A percentile compares a stretch with the other conserved stretches of the same genome.
These are phyloP conservation scores for Pseudocercospora fuligena DNA, from an alignment of 2,329 filamentous ascomycete species.

Conservation along the genomic window DNA sequence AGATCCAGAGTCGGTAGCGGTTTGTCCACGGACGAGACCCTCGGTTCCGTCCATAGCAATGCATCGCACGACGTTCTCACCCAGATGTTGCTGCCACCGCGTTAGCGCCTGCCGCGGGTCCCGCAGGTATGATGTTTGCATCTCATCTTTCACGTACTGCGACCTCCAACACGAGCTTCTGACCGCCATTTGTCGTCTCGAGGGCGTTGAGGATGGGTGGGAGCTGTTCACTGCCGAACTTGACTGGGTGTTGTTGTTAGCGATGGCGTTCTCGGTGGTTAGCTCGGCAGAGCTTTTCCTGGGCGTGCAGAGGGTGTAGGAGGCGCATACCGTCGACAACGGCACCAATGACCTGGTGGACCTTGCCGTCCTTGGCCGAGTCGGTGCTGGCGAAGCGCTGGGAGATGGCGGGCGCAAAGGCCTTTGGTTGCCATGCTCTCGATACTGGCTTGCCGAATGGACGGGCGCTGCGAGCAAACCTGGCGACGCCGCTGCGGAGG, in stretches of 20 bases:
- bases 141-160: constrained; percentile 67
- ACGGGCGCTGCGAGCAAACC: constrained; percentile 61
- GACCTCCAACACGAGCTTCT: constrained; percentile 96
- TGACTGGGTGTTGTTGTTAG: constrained; percentile 65
- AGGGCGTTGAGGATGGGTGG: constrained; percentile 98
- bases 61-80: constrained; percentile 97
- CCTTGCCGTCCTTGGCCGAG: constrained; percentile 63
- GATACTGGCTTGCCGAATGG: constrained; percentile 62
- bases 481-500: constrained; percentile 65
- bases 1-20: constrained; percentile 83
- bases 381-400: constrained; percentile 68
- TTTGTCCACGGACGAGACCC: constrained; percentile 93
- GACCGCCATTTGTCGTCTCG: constrained; percentile 84
- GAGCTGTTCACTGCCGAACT: constrained; percentile 93
- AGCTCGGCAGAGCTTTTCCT: constrained; percentile 35
- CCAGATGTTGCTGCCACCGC: constrained; percentile 85
- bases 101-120: constrained; percentile 32
- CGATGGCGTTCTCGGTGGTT: constrained; percentile 23
- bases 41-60: constrained; percentile 99
- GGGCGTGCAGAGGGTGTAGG: constrained; percentile 34
- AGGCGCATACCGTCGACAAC: constrained; percentile 87
- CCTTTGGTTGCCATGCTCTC: constrained; percentile 63
- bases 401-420: constrained; percentile 62
- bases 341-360: constrained; percentile 92
- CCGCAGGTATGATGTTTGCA: constrained; percentile 11